Base-by-base conservation (phyloP, 2,329 filamentous ascomycete species). In the Xylariales sp. region DNA sequence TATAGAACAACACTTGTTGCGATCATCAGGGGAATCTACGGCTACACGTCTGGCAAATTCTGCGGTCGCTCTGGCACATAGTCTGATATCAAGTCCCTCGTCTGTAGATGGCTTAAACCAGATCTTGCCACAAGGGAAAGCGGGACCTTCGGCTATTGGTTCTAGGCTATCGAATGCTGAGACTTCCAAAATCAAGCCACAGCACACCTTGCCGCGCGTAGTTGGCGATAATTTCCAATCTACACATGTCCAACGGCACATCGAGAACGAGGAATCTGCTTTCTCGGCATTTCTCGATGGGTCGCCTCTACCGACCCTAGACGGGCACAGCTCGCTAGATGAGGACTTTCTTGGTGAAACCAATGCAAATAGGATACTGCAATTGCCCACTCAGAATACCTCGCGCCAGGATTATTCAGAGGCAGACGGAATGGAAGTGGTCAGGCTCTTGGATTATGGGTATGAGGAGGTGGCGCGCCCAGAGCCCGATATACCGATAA, bases 231-330 rank as follows among this genome's bases (percentile, higher is more conserved):
- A 45, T 21, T 53, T 67, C 40, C 57, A 48, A 35, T 48, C 53
- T 18, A 38, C 49, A 10, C 50, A 56, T 12, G 37, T 46, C 2
- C 51, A 55, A 18, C 48, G 51, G 32, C 56, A 61, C 29, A 43
- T 50, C 11, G 50, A 48, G 5, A 45, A 34, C 12, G 54, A 61
- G 29, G 63, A 67, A 41, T 50, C 52, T 4, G 52, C 52, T 1
- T 68, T 67, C 39, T 53, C 61, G 3, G 48, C 46, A 2, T 69
- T 67, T 38, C 44, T 67, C 24, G 55, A 61, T 40, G 46, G 43
- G 31, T 48, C 48, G 23, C 46, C 37, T 16, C 40, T 41, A 23
- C 45, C 48, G 10, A 43, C 43, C 27, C 43, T 52, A 14, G 37
- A 47, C 14, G 48, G 45, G 23, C 38, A 49, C 14, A 23, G 36